A percentile compares a stretch with the other conserved stretches of the same genome.
Conservation (phyloP, 1,284 basidiomycete genomes). For the Neonothopanus nambi region DNA sequence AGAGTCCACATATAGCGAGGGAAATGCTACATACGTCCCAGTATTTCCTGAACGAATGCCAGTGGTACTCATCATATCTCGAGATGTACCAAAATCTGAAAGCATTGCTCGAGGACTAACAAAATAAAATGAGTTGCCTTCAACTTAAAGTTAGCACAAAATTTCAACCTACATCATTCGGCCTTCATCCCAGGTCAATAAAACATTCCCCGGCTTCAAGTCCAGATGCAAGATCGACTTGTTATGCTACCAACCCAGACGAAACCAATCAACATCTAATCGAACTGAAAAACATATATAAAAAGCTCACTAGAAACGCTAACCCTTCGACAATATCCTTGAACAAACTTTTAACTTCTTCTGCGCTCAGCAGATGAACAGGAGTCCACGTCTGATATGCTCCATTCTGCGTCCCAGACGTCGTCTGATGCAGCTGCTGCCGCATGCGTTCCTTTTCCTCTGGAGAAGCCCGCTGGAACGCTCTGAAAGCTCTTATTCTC, state of each 20-base stretch:
- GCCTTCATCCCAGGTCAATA: no score
- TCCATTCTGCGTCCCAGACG: no score
- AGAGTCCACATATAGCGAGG: background rate
- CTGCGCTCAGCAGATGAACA: slow-evolving; percentile 77
- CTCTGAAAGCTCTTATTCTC: no score
- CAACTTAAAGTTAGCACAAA: slow-evolving; percentile 9
- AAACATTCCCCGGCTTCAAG: no score
- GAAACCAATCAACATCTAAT: no score
- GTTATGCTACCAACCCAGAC: no score
- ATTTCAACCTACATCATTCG: no score
- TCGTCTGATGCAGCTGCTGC: no score
- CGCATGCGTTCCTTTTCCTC: no score
- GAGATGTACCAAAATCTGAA: slow-evolving; percentile 93
- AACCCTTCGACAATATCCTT: slow-evolving; percentile 47
- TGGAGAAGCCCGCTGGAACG: no score
- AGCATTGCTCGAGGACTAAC: slow-evolving; percentile 81
- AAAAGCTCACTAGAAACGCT: slow-evolving; percentile 76
- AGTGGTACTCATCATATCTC: slow-evolving; percentile 81
- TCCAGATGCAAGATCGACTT: no score
- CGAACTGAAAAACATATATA: no score
- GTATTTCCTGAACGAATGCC: slow-evolving; percentile 83
- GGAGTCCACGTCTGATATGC: slow-evolving; percentile 70
- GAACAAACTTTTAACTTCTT: slow-evolving; percentile 65
- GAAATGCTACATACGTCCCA: slow-evolving; percentile 84
- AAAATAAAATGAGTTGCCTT: background rate